Evolutionary conservation across 2,329 filamentous ascomycete species (phyloP), one percentile per base, ranked within the genome.

Genomic region (Neopestalotiopsis sp.): DNA sequence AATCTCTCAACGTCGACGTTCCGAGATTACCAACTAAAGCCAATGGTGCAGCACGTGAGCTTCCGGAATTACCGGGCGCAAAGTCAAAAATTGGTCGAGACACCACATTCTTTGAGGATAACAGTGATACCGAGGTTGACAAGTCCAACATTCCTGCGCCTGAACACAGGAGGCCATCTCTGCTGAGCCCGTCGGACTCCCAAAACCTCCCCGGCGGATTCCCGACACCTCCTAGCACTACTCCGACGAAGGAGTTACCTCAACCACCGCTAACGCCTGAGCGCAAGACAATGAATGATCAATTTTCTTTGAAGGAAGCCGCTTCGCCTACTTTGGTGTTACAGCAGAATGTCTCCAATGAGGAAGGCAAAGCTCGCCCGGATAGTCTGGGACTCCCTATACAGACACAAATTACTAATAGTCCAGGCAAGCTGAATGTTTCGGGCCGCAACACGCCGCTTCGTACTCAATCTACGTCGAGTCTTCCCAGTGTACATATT

Each of bases 71-170:
- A 34, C 76, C 77, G 4, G 63, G 67, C 5, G 74, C 71, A 64
- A 67, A 28, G 42, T 69, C 62, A 68, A 78, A 57, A 70, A 71
- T 57, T 72, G 74, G 20, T 61, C 63, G 59, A 20, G 83, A 85
- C 70, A 80, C 82, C 67, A 85, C 86, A 5, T 87, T 87, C 74
- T 82, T 87, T 62, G 80, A 85, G 65, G 87, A 87, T 71, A 86
- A 81, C 74, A 88, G 84, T 71, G 86, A 87, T 71, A 84, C 85
- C 63, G 85, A 77, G 1, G 77, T 58, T 12, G 67, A 69, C 64
- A 70, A 69, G 61, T n/a, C 58, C n/a, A 58, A 14, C 34, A 53
- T n/a, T 45, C 14, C 34, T n/a, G 30, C 30, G 56, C 42, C 24
- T 5, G 28, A 34, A 32, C 34, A 66, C 24, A 24, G 53, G 40